phyloP scores from a whole-genome alignment of 1,139 yeast genomes.

The Taiozyma sp. region DNA sequence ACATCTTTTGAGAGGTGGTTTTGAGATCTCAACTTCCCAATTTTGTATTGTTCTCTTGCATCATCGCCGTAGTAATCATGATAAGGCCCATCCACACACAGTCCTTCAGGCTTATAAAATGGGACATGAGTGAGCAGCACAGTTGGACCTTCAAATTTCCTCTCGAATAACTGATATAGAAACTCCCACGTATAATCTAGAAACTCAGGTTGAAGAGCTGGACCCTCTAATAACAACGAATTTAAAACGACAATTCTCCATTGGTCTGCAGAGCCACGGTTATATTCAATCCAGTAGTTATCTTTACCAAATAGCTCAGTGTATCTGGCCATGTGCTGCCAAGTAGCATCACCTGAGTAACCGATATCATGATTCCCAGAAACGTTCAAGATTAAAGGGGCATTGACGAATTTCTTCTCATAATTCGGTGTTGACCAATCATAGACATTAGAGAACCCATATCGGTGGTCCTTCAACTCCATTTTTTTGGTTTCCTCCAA shows the following conservation, averaged over 20 bases:
- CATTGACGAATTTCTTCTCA: slow-evolving; percentile 27
- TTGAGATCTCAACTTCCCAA: slow-evolving; percentile 75
- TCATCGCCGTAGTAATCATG: slow-evolving; percentile 57
- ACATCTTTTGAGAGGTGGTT: slow-evolving; percentile 73
- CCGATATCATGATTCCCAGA: slow-evolving; percentile 98
- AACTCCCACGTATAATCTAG: slow-evolving; percentile 68
- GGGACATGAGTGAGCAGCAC: slow-evolving; percentile 88
- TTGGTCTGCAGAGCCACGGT: slow-evolving; percentile 55
- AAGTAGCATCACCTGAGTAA: slow-evolving; percentile 90
- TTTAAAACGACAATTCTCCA: slow-evolving; percentile 87
- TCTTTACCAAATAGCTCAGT: slow-evolving; percentile 72
- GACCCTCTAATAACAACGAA: slow-evolving; percentile 84
- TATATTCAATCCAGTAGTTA: slow-evolving; percentile 73
- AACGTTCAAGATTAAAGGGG: slow-evolving; percentile 68
- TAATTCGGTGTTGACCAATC: slow-evolving; percentile 54
- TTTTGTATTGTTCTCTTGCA: slow-evolving; percentile 58
- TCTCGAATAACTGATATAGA: slow-evolving; percentile 47
- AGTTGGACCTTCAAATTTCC: slow-evolving; percentile 70
- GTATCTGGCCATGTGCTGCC: slow-evolving; percentile 85
- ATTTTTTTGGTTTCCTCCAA: slow-evolving; percentile 35
- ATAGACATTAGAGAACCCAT: slow-evolving; percentile 54
- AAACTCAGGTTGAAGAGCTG: slow-evolving; percentile 74
- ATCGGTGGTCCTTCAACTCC: slow-evolving; percentile 41
- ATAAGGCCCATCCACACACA: slow-evolving; percentile 85
- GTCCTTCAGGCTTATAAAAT: slow-evolving; percentile 70